Evolutionary conservation across 2,329 filamentous ascomycete genomes (phyloP).

Genomic region (Aspergillus phoenicis): DNA sequence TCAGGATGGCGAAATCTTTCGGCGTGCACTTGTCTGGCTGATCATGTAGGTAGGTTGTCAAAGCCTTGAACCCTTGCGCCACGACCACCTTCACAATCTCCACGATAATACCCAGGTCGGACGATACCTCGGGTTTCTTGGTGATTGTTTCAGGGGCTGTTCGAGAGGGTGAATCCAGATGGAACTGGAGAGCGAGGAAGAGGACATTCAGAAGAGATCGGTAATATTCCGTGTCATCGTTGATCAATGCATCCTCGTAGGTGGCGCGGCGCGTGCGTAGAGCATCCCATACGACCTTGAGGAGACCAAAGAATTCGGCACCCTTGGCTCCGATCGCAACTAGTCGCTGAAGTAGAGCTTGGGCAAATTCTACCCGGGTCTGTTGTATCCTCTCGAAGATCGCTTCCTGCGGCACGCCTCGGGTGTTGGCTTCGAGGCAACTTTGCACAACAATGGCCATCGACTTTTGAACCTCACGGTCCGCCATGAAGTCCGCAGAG

Average conservation of each 20-base stretch:
- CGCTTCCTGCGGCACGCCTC: conserved; percentile 70
- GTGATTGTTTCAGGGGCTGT: conserved; percentile 37
- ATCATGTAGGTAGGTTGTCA: conserved; percentile 82
- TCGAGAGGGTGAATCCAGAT: conserved; percentile 39
- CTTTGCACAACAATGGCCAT: conserved; percentile 75
- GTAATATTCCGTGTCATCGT: conserved; percentile 69
- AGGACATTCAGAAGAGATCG: conserved; percentile 81
- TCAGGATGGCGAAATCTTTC: conserved; percentile 83
- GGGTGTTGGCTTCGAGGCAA: conserved; percentile 77
- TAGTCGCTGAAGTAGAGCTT: conserved; percentile 79
- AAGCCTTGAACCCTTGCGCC: conserved; percentile 75
- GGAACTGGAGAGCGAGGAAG: conserved; percentile 72
- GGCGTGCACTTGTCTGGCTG: conserved; percentile 65
- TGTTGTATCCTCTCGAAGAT: conserved; percentile 81
- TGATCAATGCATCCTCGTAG: conserved; percentile 62
- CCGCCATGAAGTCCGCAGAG: conserved; percentile 62
- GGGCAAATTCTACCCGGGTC: conserved; percentile 75
- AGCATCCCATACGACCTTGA: conserved; percentile 63
- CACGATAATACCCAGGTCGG: conserved; percentile 63
- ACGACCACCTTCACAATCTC: conserved; percentile 81
- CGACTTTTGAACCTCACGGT: conserved; percentile 63
- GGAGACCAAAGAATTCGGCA: conserved; percentile 55
- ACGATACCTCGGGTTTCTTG: conserved; percentile 42
- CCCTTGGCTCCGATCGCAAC: conserved; percentile 58
- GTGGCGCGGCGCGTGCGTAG: conserved; percentile 57